Evolutionary conservation across 345 rosid species (phyloP), one percentile per base, ranked within the genome.

Genomic region (Ricinus communis): DNA sequence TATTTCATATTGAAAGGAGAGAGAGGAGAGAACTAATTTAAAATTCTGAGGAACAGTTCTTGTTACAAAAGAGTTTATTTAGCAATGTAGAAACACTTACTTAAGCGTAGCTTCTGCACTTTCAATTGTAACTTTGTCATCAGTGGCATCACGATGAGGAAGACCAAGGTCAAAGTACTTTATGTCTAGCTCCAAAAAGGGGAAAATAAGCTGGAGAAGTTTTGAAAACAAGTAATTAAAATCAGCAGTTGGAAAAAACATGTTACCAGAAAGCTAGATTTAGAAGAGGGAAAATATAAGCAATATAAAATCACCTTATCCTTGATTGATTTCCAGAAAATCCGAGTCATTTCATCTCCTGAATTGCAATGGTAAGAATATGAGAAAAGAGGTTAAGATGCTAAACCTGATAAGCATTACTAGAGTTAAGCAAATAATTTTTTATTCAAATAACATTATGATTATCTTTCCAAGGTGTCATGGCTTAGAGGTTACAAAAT

Each of bases 331-430:
- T 89, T 77, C 99, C 99, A 95, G 75, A 95, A 83, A 68, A 92
- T 82, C 31, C 99, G 77, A 51, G 99, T 92, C 99, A 95, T 92
- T 87, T 95, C 99, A 85, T 95, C 99, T 67, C 99, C 99, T 95
- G 87, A 22, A 68, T 28, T 30, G 78, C 18, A 49, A 46, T 40
- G 65, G n/a, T 45, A 78, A 71, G 14, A 4, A 74, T 69, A 27
- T 40, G 55, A 18, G 49, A 31, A 9, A 73, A 40, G 28, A 69
- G 69, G 56, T 19, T 43, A 24, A 12, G 27, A 62, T 62, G 28
- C 19, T 38, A 12, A 22, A 62, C 43, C 25, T 41, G n/a, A 10
- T 22, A 51, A 30, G 30, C 24, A 21, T n/a, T 7, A 41, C 16
- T 28, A 31, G 36, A 14, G 1, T 4, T 50, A 15, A 18, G 18